phyloP scores from a whole-genome alignment of 441 rosid species.

The Erysimum cheiri region DNA sequence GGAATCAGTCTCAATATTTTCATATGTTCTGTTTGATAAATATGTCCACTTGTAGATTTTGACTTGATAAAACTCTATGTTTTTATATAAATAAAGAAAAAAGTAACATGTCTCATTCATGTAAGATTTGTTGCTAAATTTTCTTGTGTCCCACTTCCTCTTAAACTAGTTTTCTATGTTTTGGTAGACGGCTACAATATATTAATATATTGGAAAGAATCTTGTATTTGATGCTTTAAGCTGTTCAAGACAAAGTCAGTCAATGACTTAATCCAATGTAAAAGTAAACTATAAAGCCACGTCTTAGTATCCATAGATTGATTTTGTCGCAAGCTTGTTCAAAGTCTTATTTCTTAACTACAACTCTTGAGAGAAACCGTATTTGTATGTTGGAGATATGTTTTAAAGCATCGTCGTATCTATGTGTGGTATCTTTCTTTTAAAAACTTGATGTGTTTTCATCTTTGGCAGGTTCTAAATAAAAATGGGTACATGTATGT shows the following conservation, averaged over 20 bases:
- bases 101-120: conserved; percentile 9
- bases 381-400: conserved; percentile 4
- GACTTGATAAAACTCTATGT: not conserved
- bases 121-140: conserved; percentile 11
- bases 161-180: conserved; percentile 19
- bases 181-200: conserved; percentile 20
- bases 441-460: conserved; percentile 4
- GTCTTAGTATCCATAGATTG: conserved; percentile 19
- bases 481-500: conserved; percentile 73
- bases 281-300: conserved; percentile 32
- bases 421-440: not conserved
- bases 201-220: conserved; percentile 7
- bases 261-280: conserved; percentile 37
- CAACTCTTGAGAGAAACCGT: not conserved
- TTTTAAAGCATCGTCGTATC: not conserved
- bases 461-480: conserved; percentile 29
- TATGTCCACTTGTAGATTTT: conserved; percentile 2
- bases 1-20: not conserved
- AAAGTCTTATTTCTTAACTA: conserved; percentile 2
- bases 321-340: conserved; percentile 14
- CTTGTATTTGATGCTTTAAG: conserved; percentile 19
- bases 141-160: conserved; percentile 29
- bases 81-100: not conserved
- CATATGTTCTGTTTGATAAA: conserved; percentile 7
- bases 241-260: conserved; percentile 34